phyloP scores from a whole-genome alignment of 2,329 filamentous ascomycete species.

The Aspergillus candidus region DNA sequence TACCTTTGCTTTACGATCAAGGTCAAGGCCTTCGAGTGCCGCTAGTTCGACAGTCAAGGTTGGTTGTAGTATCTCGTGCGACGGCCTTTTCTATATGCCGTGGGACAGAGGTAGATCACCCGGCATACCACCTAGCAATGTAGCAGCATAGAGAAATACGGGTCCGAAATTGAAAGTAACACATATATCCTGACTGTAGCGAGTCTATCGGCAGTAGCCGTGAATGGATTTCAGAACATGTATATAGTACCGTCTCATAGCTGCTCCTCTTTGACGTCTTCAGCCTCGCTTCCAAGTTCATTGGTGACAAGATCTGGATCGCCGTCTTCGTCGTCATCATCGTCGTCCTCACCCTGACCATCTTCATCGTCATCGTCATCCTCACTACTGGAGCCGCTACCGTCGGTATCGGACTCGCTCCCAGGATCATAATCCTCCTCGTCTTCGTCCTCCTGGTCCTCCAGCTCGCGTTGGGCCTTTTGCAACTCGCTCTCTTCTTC shows the following conservation, averaged over 20 bases:
- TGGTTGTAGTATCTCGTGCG: no score
- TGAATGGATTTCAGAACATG: neutral
- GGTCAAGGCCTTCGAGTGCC: no score
- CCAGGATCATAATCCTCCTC: conserved; percentile 49
- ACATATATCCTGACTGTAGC: no score
- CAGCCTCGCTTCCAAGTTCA: conserved; percentile 42
- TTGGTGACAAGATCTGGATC: conserved; percentile 34
- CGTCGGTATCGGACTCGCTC: conserved; percentile 44
- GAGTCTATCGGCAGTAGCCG: no score
- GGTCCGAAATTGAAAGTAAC: no score
- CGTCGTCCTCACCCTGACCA: conserved; percentile 21
- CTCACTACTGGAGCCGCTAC: conserved; percentile 40
- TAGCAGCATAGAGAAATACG: no score
- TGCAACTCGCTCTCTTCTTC: conserved; percentile 55
- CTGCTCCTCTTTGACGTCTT: conserved; percentile 33
- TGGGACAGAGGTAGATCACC: no score
- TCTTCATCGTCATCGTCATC: conserved; percentile 33
- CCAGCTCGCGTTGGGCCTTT: conserved; percentile 52
- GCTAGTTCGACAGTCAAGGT: no score
- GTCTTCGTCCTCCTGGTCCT: conserved; percentile 43
- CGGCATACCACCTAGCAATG: no score
- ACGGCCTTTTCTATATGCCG: no score
- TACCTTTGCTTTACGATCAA: no score
- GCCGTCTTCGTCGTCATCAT: conserved; percentile 24
- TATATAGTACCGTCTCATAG: conserved; percentile 10